phyloP scores from a whole-genome alignment of 148 eudicot genomes.

The Amaranthus hypochondriacus region DNA sequence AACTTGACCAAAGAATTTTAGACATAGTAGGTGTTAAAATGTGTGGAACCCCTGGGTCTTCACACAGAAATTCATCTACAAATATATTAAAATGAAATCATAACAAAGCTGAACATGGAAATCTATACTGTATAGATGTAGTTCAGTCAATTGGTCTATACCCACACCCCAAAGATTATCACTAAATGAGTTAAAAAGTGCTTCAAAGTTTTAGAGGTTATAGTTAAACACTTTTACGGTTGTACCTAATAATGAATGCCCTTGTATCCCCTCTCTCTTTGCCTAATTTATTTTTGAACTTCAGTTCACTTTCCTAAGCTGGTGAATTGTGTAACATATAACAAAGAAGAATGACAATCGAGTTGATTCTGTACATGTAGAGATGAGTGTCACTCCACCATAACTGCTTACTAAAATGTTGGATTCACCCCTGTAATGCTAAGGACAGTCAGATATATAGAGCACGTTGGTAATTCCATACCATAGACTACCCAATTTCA shows the following conservation, averaged over 20 bases:
- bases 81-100: neutral
- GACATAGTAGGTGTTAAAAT: neutral
- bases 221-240: no score
- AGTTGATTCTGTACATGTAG: no score
- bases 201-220: neutral
- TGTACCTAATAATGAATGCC: neutral
- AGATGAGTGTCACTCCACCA: no score
- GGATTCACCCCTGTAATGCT: no score
- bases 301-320: neutral
- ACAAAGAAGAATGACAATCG: no score
- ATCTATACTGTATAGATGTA: neutral
- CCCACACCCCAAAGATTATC: neutral
- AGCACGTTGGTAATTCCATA: neutral
- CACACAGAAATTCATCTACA: neutral
- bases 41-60: neutral
- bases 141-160: neutral
- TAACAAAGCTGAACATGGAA: neutral
- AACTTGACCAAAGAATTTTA: neutral
- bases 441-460: neutral
- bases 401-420: no score
- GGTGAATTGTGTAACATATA: no score
- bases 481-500: neutral
- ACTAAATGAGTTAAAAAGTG: neutral
- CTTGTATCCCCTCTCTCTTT: neutral
- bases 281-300: neutral